Evolutionary conservation across 495 filamentous ascomycete species (phyloP).

Genomic region (Achaetomiella virescens): DNA sequence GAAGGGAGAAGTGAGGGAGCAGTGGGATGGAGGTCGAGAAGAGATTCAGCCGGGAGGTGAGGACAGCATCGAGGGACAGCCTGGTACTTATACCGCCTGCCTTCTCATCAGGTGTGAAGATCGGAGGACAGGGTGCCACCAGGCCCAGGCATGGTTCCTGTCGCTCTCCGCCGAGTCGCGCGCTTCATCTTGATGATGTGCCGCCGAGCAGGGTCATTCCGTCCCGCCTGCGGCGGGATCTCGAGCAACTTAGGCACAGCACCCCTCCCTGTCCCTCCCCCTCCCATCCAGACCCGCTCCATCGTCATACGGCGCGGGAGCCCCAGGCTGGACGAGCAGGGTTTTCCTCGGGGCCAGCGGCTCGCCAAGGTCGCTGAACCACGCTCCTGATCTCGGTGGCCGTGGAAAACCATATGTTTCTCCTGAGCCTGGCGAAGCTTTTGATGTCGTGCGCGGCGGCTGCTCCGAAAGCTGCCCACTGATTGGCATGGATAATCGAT

Average conservation of each 20-base stretch:
- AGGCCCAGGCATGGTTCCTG: constrained; percentile 7
- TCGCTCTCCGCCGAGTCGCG: constrained; percentile 17
- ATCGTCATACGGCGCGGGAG: constrained; percentile 19
- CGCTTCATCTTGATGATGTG: constrained; percentile 26
- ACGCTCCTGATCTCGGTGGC: constrained; percentile 11
- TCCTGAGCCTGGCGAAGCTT: constrained; percentile 17
- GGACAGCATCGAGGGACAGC: constrained; percentile 9
- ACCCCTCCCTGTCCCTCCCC: background rate
- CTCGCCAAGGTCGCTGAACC: constrained; percentile 16
- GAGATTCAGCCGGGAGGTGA: constrained; percentile 11
- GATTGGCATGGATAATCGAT: constrained; percentile 27
- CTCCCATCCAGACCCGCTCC: constrained; percentile 23
- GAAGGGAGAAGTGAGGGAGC: background rate
- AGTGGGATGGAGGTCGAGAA: constrained; percentile 2
- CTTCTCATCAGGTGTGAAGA: constrained; percentile 10
- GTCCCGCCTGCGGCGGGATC: constrained; percentile 19
- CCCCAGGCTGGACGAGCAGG: constrained; percentile 6
- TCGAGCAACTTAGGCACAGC: constrained; percentile 11
- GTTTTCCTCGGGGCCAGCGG: constrained; percentile 7
- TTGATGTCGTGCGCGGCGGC: constrained; percentile 16
- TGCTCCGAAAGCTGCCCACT: constrained; percentile 10
- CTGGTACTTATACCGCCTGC: constrained; percentile 26
- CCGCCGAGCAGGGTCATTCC: constrained; percentile 24
- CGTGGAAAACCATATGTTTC: constrained; percentile 7
- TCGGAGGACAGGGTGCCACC: constrained; percentile 14